Evolutionary conservation across 805 yeast genomes (phyloP).

Genomic region (Lipomyces yamanashiensis): DNA sequence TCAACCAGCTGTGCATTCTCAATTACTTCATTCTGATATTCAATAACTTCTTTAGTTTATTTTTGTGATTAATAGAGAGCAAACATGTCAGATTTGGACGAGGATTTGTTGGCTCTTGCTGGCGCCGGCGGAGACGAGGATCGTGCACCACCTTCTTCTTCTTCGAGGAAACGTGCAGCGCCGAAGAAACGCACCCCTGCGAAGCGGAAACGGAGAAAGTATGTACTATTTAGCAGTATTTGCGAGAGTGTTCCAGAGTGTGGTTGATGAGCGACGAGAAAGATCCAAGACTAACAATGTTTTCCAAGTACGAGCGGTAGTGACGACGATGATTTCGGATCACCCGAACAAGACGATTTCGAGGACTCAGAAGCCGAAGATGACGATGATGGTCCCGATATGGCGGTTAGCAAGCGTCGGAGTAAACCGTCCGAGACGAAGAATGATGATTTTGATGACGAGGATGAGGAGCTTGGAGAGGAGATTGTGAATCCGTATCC

Average conservation of each 20-base stretch:
- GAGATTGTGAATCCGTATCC: constrained; percentile 79
- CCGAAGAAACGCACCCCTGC: constrained; percentile 5
- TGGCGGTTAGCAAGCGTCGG: constrained; percentile 43
- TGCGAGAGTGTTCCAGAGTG: background rate
- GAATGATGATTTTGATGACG: constrained; percentile 41
- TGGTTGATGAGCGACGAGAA: background rate
- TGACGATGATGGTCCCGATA: constrained; percentile 51
- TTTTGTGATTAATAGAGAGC: too few species aligned
- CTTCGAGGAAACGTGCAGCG: constrained; percentile 31
- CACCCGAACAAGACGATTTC: constrained; percentile 44
- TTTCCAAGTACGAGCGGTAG: constrained; percentile 36
- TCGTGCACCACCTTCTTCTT: constrained; percentile 29
- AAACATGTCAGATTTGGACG: constrained; percentile 77
- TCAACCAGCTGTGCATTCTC: too few species aligned
- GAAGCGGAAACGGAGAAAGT: constrained; percentile 25
- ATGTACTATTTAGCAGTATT: background rate
- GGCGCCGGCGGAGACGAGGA: constrained; percentile 65
- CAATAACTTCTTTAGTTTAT: too few species aligned
- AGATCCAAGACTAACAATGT: background rate
- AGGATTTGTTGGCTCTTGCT: constrained; percentile 94
- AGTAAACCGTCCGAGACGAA: constrained; percentile 19
- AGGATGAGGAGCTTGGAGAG: constrained; percentile 43
- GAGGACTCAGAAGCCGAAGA: constrained; percentile 48
- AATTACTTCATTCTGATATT: too few species aligned
- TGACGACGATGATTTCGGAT: constrained; percentile 19